These are phyloP conservation scores for Candida sanyaensis DNA, from an alignment of 1,139 yeast species.

Conservation along the genomic window DNA sequence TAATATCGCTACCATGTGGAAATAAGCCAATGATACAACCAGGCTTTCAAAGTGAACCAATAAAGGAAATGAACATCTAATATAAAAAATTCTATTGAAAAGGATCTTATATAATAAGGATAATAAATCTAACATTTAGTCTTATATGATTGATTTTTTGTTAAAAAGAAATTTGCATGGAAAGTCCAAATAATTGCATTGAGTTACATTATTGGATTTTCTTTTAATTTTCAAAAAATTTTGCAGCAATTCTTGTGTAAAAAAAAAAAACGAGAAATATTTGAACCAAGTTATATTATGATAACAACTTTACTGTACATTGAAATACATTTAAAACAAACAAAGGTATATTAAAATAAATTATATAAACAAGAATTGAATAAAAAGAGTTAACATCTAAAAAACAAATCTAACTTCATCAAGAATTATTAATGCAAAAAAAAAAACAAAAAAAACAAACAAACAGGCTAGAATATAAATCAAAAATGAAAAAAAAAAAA, in stretches of 20 bases:
- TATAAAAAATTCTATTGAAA: too few species aligned
- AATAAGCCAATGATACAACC: not conserved
- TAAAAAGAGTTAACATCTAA: not conserved
- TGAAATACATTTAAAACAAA: not conserved
- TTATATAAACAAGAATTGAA: slow-evolving; percentile 1
- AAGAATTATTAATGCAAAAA: slow-evolving; percentile 2
- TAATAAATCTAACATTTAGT: too few species aligned
- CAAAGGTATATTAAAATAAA: slow-evolving; percentile 2
- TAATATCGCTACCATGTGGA: not conserved
- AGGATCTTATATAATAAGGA: too few species aligned
- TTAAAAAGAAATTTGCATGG: not conserved
- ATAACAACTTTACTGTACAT: too few species aligned
- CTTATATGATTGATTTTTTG: too few species aligned
- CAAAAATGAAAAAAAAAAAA: not conserved
- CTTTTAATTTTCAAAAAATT: not conserved
- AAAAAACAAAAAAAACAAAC: too few species aligned
- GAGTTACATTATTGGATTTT: too few species aligned
- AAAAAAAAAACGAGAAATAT: not conserved
- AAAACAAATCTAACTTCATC: not conserved
- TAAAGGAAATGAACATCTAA: too few species aligned
- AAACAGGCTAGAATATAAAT: not conserved
- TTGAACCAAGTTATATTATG: not conserved
- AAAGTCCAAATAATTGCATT: too few species aligned
- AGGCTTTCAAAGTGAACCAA: too few species aligned
- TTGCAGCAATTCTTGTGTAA: not conserved